phyloP scores from a whole-genome alignment of 768 basidiomycete species.

The Tulasnella sp. region DNA sequence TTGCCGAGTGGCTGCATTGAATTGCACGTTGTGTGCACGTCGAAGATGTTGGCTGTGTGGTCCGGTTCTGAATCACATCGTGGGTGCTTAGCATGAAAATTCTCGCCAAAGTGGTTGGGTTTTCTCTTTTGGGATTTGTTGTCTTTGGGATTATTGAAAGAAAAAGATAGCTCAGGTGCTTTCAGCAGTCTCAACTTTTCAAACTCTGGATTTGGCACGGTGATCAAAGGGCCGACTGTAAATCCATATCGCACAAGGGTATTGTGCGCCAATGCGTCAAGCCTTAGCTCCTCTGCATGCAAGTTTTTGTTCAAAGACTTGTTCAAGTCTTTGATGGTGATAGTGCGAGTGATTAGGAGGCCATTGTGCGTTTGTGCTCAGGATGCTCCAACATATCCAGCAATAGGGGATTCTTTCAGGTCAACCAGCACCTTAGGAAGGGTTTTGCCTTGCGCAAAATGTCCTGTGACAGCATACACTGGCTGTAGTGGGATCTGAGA shows the following conservation, averaged over 20 bases:
- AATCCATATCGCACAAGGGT: neutral
- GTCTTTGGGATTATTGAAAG: neutral
- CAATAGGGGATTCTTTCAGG: slow-evolving; percentile 20
- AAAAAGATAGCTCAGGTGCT: neutral
- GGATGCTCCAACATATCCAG: slow-evolving; percentile 26
- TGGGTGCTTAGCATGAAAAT: neutral
- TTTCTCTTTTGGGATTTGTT: neutral
- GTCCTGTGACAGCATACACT: slow-evolving; percentile 25
- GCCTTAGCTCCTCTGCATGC: neutral
- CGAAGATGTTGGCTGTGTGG: neutral
- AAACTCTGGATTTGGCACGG: neutral
- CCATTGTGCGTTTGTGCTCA: slow-evolving; percentile 18
- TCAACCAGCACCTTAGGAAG: slow-evolving; percentile 19
- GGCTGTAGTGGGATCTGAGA: slow-evolving; percentile 23
- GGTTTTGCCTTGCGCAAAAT: slow-evolving; percentile 25
- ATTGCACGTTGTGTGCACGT: neutral
- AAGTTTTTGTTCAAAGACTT: neutral
- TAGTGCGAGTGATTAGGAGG: neutral
- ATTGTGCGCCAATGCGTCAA: neutral
- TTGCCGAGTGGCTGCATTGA: neutral
- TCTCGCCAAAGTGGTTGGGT: neutral
- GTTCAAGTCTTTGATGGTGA: neutral
- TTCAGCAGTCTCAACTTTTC: neutral
- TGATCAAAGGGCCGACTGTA: neutral
- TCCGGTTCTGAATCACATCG: too few relatives aligned